phyloP scores from a whole-genome alignment of 345 rosid species.

The Rhodomyrtus tomentosa region DNA sequence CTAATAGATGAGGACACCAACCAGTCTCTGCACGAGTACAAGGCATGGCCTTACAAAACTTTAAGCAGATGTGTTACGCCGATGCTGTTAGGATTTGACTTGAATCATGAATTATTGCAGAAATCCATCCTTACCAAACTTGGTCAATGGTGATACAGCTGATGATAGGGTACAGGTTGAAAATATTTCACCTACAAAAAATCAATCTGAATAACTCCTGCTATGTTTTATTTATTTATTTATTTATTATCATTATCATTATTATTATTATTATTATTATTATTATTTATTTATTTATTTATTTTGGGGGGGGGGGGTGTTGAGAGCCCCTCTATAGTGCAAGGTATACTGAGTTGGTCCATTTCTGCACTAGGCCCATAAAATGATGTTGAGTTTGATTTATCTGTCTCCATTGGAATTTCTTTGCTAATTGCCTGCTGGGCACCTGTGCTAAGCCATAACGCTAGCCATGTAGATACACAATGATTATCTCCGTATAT shows the following conservation, averaged over 20 bases:
- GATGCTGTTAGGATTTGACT: background rate
- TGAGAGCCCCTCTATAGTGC: background rate
- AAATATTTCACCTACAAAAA: background rate
- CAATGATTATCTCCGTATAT: background rate
- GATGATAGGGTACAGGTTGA: background rate
- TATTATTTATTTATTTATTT: no score
- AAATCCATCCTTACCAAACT: background rate
- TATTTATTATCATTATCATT: no score
- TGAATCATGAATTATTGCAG: background rate
- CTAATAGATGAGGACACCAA: background rate
- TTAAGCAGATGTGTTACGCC: background rate
- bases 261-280: no score
- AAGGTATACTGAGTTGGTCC: background rate
- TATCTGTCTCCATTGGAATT: background rate
- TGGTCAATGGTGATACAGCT: background rate
- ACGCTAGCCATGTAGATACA: background rate
- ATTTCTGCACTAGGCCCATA: background rate
- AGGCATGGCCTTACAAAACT: background rate
- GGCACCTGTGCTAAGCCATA: background rate
- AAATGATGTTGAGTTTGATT: background rate
- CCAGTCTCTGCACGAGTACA: background rate
- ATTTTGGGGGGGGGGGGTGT: no score
- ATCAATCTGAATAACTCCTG: background rate
- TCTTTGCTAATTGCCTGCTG: background rate
- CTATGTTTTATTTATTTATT: no score